These are phyloP conservation scores for Suillus weaverae DNA, from an alignment of 768 basidiomycete genomes.

Conservation along the genomic window DNA sequence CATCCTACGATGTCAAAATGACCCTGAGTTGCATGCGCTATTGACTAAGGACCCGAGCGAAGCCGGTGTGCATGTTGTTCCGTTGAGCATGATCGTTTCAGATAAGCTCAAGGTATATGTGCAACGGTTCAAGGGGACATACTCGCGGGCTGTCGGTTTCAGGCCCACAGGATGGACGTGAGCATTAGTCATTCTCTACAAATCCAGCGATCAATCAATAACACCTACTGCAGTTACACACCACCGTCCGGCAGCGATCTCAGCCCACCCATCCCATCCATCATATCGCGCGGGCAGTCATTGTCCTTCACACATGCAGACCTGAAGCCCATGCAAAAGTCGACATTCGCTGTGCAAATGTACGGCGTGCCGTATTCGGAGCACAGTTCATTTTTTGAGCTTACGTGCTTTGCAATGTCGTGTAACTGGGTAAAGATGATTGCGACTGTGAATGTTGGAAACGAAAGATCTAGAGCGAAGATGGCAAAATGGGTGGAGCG, in stretches of 20 bases:
- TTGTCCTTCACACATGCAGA: conserved; percentile 68
- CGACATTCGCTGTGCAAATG: conserved; percentile 66
- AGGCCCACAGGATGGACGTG: conserved; percentile 97
- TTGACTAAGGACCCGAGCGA: conserved; percentile 74
- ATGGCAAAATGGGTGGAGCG: conserved; percentile 88
- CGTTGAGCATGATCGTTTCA: conserved; percentile 68
- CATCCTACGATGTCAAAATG: conserved; percentile 81
- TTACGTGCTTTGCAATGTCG: conserved; percentile 93
- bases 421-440: conserved; percentile 87
- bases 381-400: conserved; percentile 93
- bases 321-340: conserved; percentile 68
- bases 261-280: conserved; percentile 60
- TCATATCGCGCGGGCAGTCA: conserved; percentile 68
- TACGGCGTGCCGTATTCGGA: conserved; percentile 93
- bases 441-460: conserved; percentile 91
- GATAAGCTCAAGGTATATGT: conserved; percentile 80
- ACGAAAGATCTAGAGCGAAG: conserved; percentile 68
- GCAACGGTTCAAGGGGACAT: conserved; percentile 69
- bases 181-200: conserved; percentile 27
- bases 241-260: conserved; percentile 64
- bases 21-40: conserved; percentile 76
- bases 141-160: conserved; percentile 74
- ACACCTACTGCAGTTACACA: conserved; percentile 49
- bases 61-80: conserved; percentile 84
- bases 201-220: not conserved